Evolutionary conservation across 2,329 filamentous ascomycete species (phyloP).

Genomic region (Fusarium abutilonis): DNA sequence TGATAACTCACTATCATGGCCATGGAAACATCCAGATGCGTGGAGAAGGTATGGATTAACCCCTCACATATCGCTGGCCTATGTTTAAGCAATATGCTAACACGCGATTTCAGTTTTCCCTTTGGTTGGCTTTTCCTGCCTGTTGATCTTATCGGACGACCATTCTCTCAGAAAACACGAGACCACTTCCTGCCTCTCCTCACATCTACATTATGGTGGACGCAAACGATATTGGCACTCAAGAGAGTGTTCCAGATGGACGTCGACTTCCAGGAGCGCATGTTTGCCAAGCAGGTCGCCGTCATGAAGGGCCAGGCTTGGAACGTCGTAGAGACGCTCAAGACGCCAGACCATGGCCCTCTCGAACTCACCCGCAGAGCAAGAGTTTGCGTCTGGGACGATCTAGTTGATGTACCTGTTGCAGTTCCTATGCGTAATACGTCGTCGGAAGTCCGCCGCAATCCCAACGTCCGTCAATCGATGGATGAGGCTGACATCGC

Average conservation of each 20-base stretch:
- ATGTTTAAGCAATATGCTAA: constrained; percentile 5
- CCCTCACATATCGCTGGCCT: neutral
- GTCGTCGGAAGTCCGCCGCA: constrained; percentile 83
- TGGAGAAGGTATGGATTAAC: constrained; percentile 64
- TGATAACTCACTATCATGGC: constrained; percentile 97
- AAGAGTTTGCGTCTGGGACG: constrained; percentile 97
- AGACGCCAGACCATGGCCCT: constrained; percentile 90
- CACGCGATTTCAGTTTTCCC: constrained; percentile 75
- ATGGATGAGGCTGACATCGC: constrained; percentile 90
- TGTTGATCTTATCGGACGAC: constrained; percentile 93
- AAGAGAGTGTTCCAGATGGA: constrained; percentile 91
- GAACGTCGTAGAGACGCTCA: constrained; percentile 98
- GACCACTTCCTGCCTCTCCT: constrained; percentile 96
- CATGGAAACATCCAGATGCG: constrained; percentile 98
- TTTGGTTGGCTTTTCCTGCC: constrained; percentile 99
- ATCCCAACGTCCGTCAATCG: constrained; percentile 59
- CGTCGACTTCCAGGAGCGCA: constrained; percentile 95
- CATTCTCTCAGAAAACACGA: constrained; percentile 92
- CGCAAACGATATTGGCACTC: constrained; percentile 87
- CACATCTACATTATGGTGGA: constrained; percentile 97
- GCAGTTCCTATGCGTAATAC: constrained; percentile 89
- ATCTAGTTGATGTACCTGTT: constrained; percentile 93
- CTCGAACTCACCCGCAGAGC: constrained; percentile 90
- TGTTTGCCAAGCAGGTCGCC: constrained; percentile 98
- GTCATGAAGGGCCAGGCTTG: constrained; percentile 99